A percentile compares a stretch with the other conserved stretches of the same genome.
Evolutionary conservation across 768 basidiomycete genomes (phyloP).

Genomic region (Sutorius australiensis): DNA sequence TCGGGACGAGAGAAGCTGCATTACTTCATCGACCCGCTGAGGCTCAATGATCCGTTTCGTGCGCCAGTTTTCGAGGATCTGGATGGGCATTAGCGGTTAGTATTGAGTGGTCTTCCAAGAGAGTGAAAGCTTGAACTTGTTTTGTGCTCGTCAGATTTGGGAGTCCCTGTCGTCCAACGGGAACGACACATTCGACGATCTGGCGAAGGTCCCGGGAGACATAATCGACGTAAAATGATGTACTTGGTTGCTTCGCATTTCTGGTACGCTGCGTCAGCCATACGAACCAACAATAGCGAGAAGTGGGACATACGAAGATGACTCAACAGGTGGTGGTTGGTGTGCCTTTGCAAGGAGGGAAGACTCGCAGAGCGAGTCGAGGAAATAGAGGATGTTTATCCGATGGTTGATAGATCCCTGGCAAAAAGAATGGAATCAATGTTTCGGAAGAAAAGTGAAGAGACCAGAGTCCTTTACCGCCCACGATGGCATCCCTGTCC

Average conservation of each 20-base stretch:
- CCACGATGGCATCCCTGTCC: not conserved
- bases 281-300: not conserved
- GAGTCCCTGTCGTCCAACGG: slow-evolving; percentile 80
- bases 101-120: too few species aligned
- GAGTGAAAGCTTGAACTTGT: slow-evolving; percentile 50
- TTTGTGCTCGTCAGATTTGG: slow-evolving; percentile 85
- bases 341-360: slow-evolving; percentile 66
- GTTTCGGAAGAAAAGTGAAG: not conserved
- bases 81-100: not conserved
- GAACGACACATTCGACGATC: slow-evolving; percentile 84
- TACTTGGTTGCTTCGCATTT: slow-evolving; percentile 32
- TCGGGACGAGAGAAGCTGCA: slow-evolving; percentile 53
- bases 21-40: slow-evolving; percentile 67
- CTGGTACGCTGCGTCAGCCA: slow-evolving; percentile 9
- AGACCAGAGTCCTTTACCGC: not conserved
- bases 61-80: slow-evolving; percentile 90
- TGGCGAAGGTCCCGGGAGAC: slow-evolving; percentile 73
- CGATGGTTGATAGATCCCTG: slow-evolving; percentile 84
- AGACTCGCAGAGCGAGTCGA: slow-evolving; percentile 83
- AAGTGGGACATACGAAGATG: slow-evolving; percentile 18
- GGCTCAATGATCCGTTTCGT: slow-evolving; percentile 81
- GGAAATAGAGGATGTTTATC: slow-evolving; percentile 91
- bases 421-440: not conserved
- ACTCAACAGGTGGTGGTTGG: slow-evolving; percentile 27
- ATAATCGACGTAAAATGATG: slow-evolving; percentile 70